phyloP scores from a whole-genome alignment of 2,329 filamentous ascomycete species.

The Hymenoscyphus albidus region DNA sequence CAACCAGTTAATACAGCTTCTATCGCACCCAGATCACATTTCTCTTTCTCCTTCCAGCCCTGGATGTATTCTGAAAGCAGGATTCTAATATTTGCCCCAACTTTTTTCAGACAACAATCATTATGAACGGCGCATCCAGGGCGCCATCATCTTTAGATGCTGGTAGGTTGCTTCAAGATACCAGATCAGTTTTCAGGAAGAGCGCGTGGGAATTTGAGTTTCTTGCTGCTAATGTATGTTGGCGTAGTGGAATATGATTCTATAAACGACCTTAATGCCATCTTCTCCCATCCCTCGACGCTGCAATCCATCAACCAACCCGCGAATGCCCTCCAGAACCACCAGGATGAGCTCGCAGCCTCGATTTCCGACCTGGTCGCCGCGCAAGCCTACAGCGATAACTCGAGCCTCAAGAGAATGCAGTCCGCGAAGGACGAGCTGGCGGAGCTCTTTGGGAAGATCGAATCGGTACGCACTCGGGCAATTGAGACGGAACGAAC shows the following conservation, averaged over 20 bases:
- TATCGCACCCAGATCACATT: background rate
- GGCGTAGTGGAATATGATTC: slow-evolving; percentile 77
- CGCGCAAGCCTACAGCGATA: slow-evolving; percentile 77
- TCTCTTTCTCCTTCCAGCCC: background rate
- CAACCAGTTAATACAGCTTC: background rate
- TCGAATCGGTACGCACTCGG: slow-evolving; percentile 84
- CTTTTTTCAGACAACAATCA: slow-evolving; percentile 12
- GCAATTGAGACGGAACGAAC: slow-evolving; percentile 90
- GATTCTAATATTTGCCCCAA: background rate
- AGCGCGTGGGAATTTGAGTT: background rate
- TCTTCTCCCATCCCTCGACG: slow-evolving; percentile 87
- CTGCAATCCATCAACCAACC: slow-evolving; percentile 73
- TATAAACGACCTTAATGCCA: slow-evolving; percentile 84
- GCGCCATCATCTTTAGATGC: slow-evolving; percentile 34
- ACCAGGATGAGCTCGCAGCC: slow-evolving; percentile 77
- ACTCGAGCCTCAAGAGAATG: slow-evolving; percentile 86
- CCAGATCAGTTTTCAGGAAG: background rate
- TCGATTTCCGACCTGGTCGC: slow-evolving; percentile 71
- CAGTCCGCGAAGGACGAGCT: slow-evolving; percentile 87
- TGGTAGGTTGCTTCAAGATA: slow-evolving; percentile 26
- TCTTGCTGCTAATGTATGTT: slow-evolving; percentile 16
- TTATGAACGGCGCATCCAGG: slow-evolving; percentile 33
- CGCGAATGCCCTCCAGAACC: slow-evolving; percentile 66
- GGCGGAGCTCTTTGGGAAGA: slow-evolving; percentile 85
- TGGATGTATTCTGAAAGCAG: slow-evolving; percentile 7